These are phyloP conservation scores for Lizonia empirigonia DNA, from an alignment of 2,329 filamentous ascomycete species.

Conservation along the genomic window DNA sequence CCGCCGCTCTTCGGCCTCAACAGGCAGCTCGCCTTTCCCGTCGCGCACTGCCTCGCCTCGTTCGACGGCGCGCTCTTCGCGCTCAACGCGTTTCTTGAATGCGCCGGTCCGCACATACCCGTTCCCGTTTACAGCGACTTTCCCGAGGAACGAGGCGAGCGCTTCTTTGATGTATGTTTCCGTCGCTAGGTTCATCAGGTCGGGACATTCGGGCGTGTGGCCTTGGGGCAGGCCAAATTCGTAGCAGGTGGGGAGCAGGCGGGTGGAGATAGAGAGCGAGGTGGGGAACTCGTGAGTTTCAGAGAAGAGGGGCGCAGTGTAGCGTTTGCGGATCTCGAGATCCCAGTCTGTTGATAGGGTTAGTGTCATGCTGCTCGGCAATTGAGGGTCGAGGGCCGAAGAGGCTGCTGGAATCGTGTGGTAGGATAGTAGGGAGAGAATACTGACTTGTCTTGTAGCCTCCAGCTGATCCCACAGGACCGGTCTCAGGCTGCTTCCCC, in stretches of 20 bases:
- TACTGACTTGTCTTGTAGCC: slow-evolving; percentile 79
- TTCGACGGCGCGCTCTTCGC: slow-evolving; percentile 74
- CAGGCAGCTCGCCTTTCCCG: slow-evolving; percentile 76
- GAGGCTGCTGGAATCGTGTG: background rate
- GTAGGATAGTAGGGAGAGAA: background rate
- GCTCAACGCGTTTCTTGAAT: slow-evolving; percentile 74
- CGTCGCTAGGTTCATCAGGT: slow-evolving; percentile 65
- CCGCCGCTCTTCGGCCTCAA: slow-evolving; percentile 77
- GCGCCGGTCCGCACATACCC: slow-evolving; percentile 73
- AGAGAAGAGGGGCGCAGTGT: slow-evolving; percentile 64
- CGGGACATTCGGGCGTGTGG: slow-evolving; percentile 59
- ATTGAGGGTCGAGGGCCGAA: background rate
- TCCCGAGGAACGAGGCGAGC: slow-evolving; percentile 60
- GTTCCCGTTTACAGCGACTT: slow-evolving; percentile 62
- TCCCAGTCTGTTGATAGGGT: slow-evolving; percentile 59
- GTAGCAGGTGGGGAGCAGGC: slow-evolving; percentile 70
- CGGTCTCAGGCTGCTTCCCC: slow-evolving; percentile 62
- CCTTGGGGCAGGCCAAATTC: slow-evolving; percentile 65
- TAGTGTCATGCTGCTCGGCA: background rate
- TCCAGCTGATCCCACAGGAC: slow-evolving; percentile 68
- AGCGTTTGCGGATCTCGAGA: slow-evolving; percentile 68
- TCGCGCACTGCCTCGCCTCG: slow-evolving; percentile 77
- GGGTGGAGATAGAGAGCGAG: slow-evolving; percentile 60
- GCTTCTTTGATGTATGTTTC: slow-evolving; percentile 69
- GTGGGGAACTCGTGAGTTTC: slow-evolving; percentile 69